These are phyloP conservation scores for Mycena amicta DNA, from an alignment of 768 basidiomycete genomes.

Conservation along the genomic window DNA sequence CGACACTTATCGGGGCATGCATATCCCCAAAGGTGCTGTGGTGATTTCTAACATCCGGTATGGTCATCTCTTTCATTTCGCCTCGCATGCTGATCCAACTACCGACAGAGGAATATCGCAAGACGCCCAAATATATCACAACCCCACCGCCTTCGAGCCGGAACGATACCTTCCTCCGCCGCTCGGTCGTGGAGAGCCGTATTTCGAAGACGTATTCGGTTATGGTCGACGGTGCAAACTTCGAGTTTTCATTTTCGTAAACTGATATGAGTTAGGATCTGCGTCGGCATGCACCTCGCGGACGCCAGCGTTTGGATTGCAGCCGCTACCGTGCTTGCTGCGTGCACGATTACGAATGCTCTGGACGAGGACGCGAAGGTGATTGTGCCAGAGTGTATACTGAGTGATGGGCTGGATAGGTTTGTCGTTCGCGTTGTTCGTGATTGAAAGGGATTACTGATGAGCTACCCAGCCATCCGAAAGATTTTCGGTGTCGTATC, in stretches of 20 bases:
- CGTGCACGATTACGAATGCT: constrained; percentile 44
- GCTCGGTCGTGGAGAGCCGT: constrained; percentile 10
- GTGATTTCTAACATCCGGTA: too few relatives aligned
- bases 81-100: too few relatives aligned
- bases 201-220: constrained; percentile 13
- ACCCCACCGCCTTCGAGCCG: constrained; percentile 30
- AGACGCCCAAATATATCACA: constrained; percentile 29
- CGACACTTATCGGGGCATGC: too few relatives aligned
- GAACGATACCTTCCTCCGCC: constrained; percentile 26
- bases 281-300: constrained; percentile 50
- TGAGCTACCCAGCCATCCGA: too few relatives aligned
- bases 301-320: constrained; percentile 51
- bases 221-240: constrained; percentile 16
- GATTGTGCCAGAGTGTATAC: constrained; percentile 42
- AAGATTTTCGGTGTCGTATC: too few relatives aligned
- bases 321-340: constrained; percentile 47
- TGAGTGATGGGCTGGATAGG: constrained; percentile 49
- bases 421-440: too few relatives aligned
- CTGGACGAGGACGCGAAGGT: constrained; percentile 35
- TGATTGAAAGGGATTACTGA: too few relatives aligned
- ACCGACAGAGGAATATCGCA: constrained; percentile 32
- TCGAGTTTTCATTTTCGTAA: too few relatives aligned
- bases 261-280: too few relatives aligned
- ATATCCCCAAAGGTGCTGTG: too few relatives aligned
- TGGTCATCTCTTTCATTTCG: too few relatives aligned